Percentiles rank a stretch among this genome's conserved stretches.
These are phyloP conservation scores for Gentiana macrophylla DNA, from an alignment of 257 asterid genomes.

Conservation along the genomic window DNA sequence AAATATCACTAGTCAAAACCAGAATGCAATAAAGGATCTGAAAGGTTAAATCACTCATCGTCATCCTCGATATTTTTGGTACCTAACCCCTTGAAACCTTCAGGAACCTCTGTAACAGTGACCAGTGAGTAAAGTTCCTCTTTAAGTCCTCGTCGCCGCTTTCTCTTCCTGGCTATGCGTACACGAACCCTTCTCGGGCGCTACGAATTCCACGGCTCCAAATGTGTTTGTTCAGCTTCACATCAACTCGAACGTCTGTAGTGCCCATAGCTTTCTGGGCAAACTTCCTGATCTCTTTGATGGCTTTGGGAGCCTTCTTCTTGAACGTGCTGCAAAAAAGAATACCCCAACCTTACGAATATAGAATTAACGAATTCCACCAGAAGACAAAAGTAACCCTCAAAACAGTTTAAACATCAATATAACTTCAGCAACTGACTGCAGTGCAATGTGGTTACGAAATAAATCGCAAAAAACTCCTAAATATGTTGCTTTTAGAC, in stretches of 20 bases:
- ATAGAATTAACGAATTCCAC: no score
- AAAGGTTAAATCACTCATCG: constrained; percentile 9
- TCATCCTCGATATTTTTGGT: constrained; percentile 47
- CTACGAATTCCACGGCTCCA: constrained; percentile 75
- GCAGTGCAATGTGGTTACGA: no score
- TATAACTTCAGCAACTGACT: no score
- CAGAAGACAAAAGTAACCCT: no score
- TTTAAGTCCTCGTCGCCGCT: constrained; percentile 54
- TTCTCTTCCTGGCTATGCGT: constrained; percentile 51
- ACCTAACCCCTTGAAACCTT: constrained; percentile 44
- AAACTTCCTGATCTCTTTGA: constrained; percentile 62
- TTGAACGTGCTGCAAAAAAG: constrained; percentile 31
- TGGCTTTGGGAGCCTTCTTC: constrained; percentile 56
- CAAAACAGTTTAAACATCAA: no score
- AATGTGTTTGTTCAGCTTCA: constrained; percentile 54
- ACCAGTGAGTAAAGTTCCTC: constrained; percentile 56
- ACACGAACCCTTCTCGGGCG: constrained; percentile 49
- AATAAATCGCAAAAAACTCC: no score
- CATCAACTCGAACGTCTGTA: constrained; percentile 61
- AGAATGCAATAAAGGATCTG: no score
- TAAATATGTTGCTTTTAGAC: no score
- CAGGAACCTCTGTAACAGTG: constrained; percentile 43
- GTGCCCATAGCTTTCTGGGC: constrained; percentile 83
- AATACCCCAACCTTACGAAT: no score
- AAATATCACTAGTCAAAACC: no score